Base-by-base conservation (phyloP, 768 basidiomycete species). In the Tulasnella sp. region DNA sequence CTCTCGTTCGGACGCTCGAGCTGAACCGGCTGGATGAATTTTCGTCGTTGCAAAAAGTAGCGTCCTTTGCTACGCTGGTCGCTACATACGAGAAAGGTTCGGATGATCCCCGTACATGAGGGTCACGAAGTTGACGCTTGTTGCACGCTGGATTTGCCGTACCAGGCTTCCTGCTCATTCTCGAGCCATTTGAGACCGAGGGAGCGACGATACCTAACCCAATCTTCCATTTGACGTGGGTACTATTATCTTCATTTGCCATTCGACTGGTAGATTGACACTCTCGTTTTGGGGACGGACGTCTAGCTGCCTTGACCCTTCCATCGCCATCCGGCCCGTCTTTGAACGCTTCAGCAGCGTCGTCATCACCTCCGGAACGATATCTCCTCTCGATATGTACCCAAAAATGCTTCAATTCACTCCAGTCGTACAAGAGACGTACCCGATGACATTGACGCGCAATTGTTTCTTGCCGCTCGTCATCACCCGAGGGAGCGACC, bases 341-440 rank as follows among this genome's bases (percentile, higher is more conserved):
- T 98, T 99, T 83, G 98, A 99, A 82, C 93, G 96, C 40, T 99
- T 99, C 83, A 96, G 94, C 83, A 95, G 93, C 79, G 98, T 99
- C 29, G 95, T 99, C 80, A 99, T 99, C 83, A 99, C 98, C 0
- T 98, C 96, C 5, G 98, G 98, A 81, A 99, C 98, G 15, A 95
- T 99, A 81, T 98, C 96, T 0, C 98, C 98, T 2, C 85, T 99
- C 78, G 98, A 99, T 85, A 99, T 99, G 98, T 99, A 99, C 84
- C 98, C 98, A 16, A 99, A 99, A 85, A 99, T 99, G 94, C 88
- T 99, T 40, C 95, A 96, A 81, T 99, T 99, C 84, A 94, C 94
- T 23, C 96, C 98, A 2, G 96, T 97, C 26, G 93, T 98, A 7
- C 93, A 96, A 85, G 96, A 98, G 84, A 94, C 93, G 1, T 99